Percentiles rank a stretch among this genome's conserved stretches.
Conservation (phyloP, 2,329 filamentous ascomycete genomes). For the Sclerotinia trifoliorum region DNA sequence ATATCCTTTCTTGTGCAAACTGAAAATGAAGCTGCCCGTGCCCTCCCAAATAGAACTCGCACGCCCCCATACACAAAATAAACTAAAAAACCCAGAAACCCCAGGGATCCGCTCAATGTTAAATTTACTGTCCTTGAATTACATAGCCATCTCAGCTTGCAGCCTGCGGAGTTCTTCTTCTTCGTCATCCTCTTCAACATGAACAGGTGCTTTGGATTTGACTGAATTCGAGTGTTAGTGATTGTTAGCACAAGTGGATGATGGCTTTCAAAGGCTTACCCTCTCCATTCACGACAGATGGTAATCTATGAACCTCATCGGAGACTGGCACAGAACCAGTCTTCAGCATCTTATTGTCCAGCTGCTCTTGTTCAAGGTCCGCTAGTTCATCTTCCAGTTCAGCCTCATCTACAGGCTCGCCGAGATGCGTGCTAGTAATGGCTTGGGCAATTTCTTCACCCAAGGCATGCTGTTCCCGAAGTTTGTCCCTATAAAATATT, state of each 20-base stretch:
- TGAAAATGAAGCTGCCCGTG: conserved; percentile 29
- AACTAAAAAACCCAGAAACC: conserved; percentile 28
- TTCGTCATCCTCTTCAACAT: conserved; percentile 82
- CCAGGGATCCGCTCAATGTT: conserved; percentile 24
- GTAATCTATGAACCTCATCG: conserved; percentile 75
- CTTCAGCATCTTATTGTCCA: conserved; percentile 92
- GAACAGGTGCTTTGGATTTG: conserved; percentile 51
- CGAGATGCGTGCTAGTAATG: conserved; percentile 69
- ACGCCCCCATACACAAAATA: conserved; percentile 28
- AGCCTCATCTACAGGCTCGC: conserved; percentile 74
- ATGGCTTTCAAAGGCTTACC: conserved; percentile 56
- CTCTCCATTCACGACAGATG: conserved; percentile 70
- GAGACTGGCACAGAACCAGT: conserved; percentile 80
- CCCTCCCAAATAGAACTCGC: conserved; percentile 35
- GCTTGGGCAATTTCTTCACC: conserved; percentile 89
- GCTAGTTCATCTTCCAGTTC: conserved; percentile 86
- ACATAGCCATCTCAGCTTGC: conserved; percentile 98
- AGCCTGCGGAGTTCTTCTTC: conserved; percentile 91
- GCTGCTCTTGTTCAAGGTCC: conserved; percentile 81
- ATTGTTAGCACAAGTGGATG: background rate
- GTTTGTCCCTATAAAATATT: conserved; percentile 65
- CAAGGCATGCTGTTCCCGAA: conserved; percentile 88
- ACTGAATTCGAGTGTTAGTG: conserved; percentile 41
- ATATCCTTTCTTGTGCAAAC: conserved; percentile 28
- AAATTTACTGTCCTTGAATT: conserved; percentile 33